These are phyloP conservation scores for Ophiostoma australiae DNA, from an alignment of 2,329 filamentous ascomycete genomes.

Conservation along the genomic window DNA sequence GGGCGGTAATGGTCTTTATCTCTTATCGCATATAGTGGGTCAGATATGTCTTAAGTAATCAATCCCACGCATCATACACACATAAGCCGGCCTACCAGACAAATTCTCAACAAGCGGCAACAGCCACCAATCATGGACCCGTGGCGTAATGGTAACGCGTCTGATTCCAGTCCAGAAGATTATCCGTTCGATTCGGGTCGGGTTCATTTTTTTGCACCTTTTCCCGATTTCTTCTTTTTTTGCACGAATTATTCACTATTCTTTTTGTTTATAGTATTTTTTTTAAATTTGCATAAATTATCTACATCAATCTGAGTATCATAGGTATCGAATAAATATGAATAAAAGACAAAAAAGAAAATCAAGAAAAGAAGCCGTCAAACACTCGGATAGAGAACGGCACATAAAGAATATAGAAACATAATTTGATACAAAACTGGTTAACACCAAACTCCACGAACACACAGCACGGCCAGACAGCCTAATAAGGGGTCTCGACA, in stretches of 20 bases:
- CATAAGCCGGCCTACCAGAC: not conserved
- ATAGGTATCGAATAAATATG: not conserved
- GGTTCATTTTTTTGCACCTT: conserved; percentile 15
- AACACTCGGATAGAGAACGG: not conserved
- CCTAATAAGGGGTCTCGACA: conserved; percentile 63
- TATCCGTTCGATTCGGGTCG: conserved; percentile 17
- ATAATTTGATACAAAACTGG: not conserved
- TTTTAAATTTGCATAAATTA: not conserved
- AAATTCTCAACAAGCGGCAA: not conserved
- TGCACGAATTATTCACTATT: not conserved
- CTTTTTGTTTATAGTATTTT: not conserved
- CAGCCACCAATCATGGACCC: conserved; percentile 8
- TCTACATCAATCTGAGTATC: conserved; percentile 4
- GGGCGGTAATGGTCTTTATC: not conserved
- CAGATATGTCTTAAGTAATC: not conserved
- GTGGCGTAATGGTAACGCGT: conserved; percentile 19
- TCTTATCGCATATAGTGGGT: not conserved
- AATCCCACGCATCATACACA: not conserved
- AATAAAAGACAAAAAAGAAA: not conserved
- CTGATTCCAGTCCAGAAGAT: conserved; percentile 19
- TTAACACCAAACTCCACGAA: conserved; percentile 1
- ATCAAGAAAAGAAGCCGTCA: not conserved
- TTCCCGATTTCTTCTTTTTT: not conserved
- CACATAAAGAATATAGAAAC: not conserved
- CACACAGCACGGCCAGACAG: not conserved